Evolutionary conservation across 306 rosid species (phyloP).

Genomic region (Corylus americana): DNA sequence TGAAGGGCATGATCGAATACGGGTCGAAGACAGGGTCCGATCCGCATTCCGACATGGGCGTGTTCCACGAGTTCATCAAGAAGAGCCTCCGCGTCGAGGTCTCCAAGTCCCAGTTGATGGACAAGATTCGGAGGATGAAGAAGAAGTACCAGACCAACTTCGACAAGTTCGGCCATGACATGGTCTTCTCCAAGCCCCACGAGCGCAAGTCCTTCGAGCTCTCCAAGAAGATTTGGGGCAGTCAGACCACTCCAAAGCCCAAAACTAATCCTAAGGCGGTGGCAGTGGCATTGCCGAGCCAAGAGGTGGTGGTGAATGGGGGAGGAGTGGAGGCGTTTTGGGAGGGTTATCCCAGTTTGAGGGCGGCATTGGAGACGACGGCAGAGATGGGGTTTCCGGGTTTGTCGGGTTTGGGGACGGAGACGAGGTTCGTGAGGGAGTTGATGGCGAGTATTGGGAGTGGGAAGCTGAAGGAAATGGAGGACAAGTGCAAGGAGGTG

Average conservation of each 20-base stretch:
- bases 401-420: conserved; percentile 10
- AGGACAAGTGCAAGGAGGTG: conserved; percentile 42
- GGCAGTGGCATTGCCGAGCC: conserved; percentile 23
- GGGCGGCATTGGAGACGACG: conserved; percentile 17
- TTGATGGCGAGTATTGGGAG: conserved; percentile 34
- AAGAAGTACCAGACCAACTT: conserved; percentile 39
- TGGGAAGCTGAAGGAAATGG: conserved; percentile 33
- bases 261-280: conserved; percentile 1
- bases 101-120: conserved; percentile 36
- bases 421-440: conserved; percentile 16
- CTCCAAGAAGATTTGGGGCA: conserved; percentile 42
- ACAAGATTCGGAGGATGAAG: conserved; percentile 47
- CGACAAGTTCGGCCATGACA: conserved; percentile 30
- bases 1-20: conserved; percentile 53
- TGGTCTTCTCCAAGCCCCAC: conserved; percentile 36
- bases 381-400: neutral
- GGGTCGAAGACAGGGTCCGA: conserved; percentile 32
- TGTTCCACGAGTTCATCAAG: conserved; percentile 42
- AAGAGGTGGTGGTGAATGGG: conserved; percentile 14
- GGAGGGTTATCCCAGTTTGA: conserved; percentile 28
- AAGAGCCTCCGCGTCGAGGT: conserved; percentile 36
- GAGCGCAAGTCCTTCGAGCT: conserved; percentile 36
- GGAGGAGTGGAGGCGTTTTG: conserved; percentile 17
- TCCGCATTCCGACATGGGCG: conserved; percentile 34
- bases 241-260: conserved; percentile 13